Conservation (phyloP, 495 filamentous ascomycete genomes). For the Talaromyces stipitatus region DNA sequence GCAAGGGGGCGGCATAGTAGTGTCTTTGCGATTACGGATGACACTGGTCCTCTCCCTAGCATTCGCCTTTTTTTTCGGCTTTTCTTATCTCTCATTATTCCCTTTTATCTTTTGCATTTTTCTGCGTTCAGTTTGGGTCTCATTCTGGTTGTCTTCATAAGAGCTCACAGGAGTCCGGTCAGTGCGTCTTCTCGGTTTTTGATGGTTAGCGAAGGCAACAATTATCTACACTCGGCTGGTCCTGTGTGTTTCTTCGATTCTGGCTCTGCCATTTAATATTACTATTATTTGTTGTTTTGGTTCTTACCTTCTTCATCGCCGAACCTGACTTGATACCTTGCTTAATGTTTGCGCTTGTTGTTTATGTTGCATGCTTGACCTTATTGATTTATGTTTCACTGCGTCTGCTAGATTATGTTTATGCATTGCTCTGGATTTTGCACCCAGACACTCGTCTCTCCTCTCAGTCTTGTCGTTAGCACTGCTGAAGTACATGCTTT, state of each 20-base stretch:
- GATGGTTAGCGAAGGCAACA: slow-evolving; percentile 29
- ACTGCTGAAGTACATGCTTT: background rate
- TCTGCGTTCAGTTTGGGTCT: slow-evolving; percentile 13
- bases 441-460: background rate
- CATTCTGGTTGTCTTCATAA: slow-evolving; percentile 23
- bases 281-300: slow-evolving; percentile 14
- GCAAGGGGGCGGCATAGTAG: slow-evolving; percentile 21
- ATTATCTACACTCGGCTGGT: slow-evolving; percentile 42
- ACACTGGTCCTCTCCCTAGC: slow-evolving; percentile 21
- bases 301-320: slow-evolving; percentile 12
- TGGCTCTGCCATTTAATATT: slow-evolving; percentile 13
- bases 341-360: background rate
- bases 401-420: background rate
- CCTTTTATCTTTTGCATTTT: slow-evolving; percentile 9
- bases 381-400: background rate
- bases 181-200: slow-evolving; percentile 32
- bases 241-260: slow-evolving; percentile 41
- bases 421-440: slow-evolving; percentile 1
- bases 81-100: slow-evolving; percentile 17
- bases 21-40: slow-evolving; percentile 1
- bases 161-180: slow-evolving; percentile 42
- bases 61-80: slow-evolving; percentile 19
- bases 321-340: slow-evolving; percentile 5
- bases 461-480: background rate
- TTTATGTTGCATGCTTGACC: background rate